Evolutionary conservation across 352 stramenopile species (phyloP).

Genomic region (Phytophthora constricta): DNA sequence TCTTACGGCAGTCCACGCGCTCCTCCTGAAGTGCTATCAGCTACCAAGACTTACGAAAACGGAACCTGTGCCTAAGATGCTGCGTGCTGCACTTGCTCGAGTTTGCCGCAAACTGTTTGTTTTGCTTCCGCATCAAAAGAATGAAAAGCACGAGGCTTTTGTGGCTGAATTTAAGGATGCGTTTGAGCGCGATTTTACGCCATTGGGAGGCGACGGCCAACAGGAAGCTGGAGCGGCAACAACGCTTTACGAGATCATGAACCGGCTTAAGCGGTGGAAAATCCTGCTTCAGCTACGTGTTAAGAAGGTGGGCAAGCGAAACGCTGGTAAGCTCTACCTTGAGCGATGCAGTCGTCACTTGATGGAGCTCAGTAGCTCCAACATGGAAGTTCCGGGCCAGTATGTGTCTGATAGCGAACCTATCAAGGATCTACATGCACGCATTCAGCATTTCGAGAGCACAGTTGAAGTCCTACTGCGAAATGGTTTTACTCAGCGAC

Average conservation of each 20-base stretch:
- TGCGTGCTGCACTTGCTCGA: constrained; percentile 90
- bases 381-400: constrained; percentile 92
- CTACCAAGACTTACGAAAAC: constrained; percentile 80
- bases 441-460: constrained; percentile 90
- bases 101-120: constrained; percentile 94
- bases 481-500: constrained; percentile 92
- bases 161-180: constrained; percentile 86
- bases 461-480: constrained; percentile 85
- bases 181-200: constrained; percentile 89
- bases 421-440: constrained; percentile 92
- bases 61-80: constrained; percentile 86
- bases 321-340: constrained; percentile 76
- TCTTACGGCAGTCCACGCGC: constrained; percentile 94
- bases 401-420: constrained; percentile 92
- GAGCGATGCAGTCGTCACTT: constrained; percentile 91
- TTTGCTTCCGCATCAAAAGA: constrained; percentile 80
- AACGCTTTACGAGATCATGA: constrained; percentile 88
- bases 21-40: constrained; percentile 96
- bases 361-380: constrained; percentile 87
- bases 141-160: constrained; percentile 89
- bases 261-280: constrained; percentile 92
- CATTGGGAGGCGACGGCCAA: constrained; percentile 30
- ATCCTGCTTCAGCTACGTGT: constrained; percentile 87
- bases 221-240: constrained; percentile 37
- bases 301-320: constrained; percentile 73